Evolutionary conservation across 2,329 filamentous ascomycete genomes (phyloP).

Genomic region (Fusarium poae): DNA sequence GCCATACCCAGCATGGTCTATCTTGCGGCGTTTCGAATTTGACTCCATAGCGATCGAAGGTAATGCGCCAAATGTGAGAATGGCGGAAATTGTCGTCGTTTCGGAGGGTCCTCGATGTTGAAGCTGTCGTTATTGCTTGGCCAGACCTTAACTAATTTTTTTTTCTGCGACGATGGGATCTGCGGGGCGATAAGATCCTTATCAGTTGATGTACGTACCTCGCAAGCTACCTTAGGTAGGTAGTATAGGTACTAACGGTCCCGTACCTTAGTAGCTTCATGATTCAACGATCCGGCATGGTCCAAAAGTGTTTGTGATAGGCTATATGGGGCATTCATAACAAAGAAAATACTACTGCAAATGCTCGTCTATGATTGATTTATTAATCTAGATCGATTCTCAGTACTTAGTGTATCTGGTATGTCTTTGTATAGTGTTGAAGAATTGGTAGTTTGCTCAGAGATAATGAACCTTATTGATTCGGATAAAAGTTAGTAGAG

Average conservation of each 20-base stretch:
- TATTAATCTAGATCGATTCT: too few species aligned
- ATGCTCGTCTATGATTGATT: background rate
- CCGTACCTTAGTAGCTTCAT: background rate
- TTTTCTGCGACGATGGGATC: conserved; percentile 37
- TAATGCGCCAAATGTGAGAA: conserved; percentile 19
- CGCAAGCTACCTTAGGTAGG: too few species aligned
- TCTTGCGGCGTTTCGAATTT: conserved; percentile 63
- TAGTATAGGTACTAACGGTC: too few species aligned
- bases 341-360: background rate
- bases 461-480: background rate
- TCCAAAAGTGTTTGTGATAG: background rate
- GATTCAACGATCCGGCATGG: background rate
- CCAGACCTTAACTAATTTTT: conserved; percentile 38
- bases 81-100: conserved; percentile 24
- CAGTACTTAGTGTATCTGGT: background rate
- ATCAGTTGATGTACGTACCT: conserved; percentile 44
- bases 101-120: conserved; percentile 35
- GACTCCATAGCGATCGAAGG: conserved; percentile 58
- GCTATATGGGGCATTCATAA: background rate
- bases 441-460: background rate
- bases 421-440: background rate
- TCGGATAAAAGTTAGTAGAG: background rate
- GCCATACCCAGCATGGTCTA: conserved; percentile 56
- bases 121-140: conserved; percentile 32
- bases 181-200: conserved; percentile 50